Conservation (phyloP, 83 land plant genomes). For the Picea mariana region DNA sequence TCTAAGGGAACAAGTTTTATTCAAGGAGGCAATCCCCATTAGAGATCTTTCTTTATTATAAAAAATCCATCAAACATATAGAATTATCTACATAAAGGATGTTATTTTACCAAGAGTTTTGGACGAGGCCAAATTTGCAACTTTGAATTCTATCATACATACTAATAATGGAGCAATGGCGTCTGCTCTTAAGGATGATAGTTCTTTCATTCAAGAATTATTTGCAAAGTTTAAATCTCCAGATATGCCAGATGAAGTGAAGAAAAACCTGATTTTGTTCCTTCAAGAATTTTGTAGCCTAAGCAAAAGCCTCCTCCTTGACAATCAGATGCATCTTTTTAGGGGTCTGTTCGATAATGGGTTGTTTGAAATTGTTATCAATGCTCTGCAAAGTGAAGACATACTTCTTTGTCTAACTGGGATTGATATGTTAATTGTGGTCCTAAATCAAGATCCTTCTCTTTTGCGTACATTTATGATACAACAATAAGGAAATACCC, state of each 20-base stretch:
- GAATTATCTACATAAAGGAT: conserved; percentile 97
- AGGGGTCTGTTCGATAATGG: conserved; percentile 86
- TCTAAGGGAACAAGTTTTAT: conserved; percentile 86
- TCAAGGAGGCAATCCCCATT: conserved; percentile 94
- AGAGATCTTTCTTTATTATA: conserved; percentile 72
- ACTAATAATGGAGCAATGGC: conserved; percentile 68
- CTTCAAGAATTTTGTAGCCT: conserved; percentile 86
- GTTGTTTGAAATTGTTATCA: conserved; percentile 75
- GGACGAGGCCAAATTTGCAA: conserved; percentile 80
- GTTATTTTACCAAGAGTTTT: conserved; percentile 84
- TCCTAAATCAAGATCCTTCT: conserved; percentile 74
- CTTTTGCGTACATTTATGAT: conserved; percentile 67
- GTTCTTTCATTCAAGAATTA: conserved; percentile 68
- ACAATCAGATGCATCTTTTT: conserved; percentile 62
- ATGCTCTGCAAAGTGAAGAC: conserved; percentile 68
- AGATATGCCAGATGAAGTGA: conserved; percentile 45
- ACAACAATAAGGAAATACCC: conserved; percentile 57
- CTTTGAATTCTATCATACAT: conserved; percentile 85
- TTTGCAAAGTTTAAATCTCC: conserved; percentile 74
- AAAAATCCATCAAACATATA: conserved; percentile 92
- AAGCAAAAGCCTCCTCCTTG: conserved; percentile 75
- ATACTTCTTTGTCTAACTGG: conserved; percentile 78
- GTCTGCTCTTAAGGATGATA: conserved; percentile 71
- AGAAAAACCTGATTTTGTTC: conserved; percentile 73
- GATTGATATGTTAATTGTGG: conserved; percentile 83